Evolutionary conservation across 2,329 filamentous ascomycete genomes (phyloP).

Genomic region (Onygenales sp.): DNA sequence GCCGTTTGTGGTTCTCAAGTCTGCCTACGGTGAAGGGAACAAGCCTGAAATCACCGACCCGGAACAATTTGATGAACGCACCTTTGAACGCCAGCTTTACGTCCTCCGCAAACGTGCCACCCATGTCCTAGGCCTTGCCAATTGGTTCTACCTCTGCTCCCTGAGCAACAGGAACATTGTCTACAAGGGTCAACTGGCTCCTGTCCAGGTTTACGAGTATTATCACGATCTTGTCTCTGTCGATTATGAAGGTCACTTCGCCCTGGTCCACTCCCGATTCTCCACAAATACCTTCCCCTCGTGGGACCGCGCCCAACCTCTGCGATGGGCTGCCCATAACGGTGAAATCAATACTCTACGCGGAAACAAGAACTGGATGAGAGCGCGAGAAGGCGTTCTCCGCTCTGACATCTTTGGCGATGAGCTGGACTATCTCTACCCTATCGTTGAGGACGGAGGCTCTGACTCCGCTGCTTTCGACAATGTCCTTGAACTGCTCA

Average conservation of each 20-base stretch:
- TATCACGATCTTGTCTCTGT: conserved; percentile 95
- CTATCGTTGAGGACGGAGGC: conserved; percentile 90
- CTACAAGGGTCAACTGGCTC: conserved; percentile 93
- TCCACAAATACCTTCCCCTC: conserved; percentile 98
- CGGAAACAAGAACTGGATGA: conserved; percentile 99
- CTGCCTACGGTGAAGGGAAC: conserved; percentile 72
- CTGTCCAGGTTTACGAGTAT: conserved; percentile 94
- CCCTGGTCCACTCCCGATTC: conserved; percentile 92
- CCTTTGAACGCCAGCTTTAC: conserved; percentile 89
- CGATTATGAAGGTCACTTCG: conserved; percentile 95
- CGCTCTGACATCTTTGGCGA: conserved; percentile 87
- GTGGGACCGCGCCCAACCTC: conserved; percentile 92
- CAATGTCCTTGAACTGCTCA: conserved; percentile 87
- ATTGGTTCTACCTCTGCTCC: conserved; percentile 98
- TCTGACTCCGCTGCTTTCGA: conserved; percentile 97
- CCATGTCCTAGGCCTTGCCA: conserved; percentile 87
- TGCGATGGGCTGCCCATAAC: conserved; percentile 96
- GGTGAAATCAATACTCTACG: conserved; percentile 97
- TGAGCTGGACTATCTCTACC: conserved; percentile 81
- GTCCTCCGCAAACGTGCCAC: conserved; percentile 90
- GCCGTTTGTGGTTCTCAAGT: conserved; percentile 83
- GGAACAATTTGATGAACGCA: conserved; percentile 70
- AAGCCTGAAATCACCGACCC: conserved; percentile 70
- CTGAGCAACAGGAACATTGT: conserved; percentile 97
- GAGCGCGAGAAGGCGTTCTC: conserved; percentile 88